Evolutionary conservation across 805 yeast species (phyloP).

Genomic region (Kodamaea kakaduensis): DNA sequence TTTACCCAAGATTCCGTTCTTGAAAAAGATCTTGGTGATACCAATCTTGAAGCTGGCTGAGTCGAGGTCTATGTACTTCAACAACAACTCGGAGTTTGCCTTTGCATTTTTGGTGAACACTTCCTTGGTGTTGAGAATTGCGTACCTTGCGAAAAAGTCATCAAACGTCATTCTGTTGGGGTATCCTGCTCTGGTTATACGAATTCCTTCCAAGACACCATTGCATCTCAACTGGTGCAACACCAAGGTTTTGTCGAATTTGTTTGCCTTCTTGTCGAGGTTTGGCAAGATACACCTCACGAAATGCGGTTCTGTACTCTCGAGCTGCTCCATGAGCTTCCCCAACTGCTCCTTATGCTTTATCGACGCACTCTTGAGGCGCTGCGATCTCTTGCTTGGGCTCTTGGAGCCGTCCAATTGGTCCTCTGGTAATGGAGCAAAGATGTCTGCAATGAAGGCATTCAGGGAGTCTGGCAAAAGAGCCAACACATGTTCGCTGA

Average conservation of each 20-base stretch:
- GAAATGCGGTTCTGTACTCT: conserved; percentile 88
- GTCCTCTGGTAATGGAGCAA: conserved; percentile 34
- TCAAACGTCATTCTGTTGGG: conserved; percentile 87
- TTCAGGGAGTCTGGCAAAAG: conserved; percentile 58
- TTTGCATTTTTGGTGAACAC: conserved; percentile 48
- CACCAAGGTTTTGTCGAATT: conserved; percentile 71
- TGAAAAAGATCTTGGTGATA: conserved; percentile 67
- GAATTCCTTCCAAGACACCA: conserved; percentile 96
- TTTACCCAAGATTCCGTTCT: conserved; percentile 72
- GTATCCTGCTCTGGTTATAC: conserved; percentile 95
- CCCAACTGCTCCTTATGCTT: conserved; percentile 83
- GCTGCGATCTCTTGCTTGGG: conserved; percentile 24
- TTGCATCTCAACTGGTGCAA: conserved; percentile 90
- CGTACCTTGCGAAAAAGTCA: conserved; percentile 74
- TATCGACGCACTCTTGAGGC: conserved; percentile 67
- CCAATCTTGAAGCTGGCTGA: conserved; percentile 61
- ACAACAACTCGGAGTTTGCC: conserved; percentile 63
- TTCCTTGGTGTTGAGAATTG: conserved; percentile 54
- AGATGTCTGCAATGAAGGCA: conserved; percentile 52
- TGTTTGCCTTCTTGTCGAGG: conserved; percentile 61
- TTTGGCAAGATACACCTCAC: conserved; percentile 96
- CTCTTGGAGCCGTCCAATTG: not conserved
- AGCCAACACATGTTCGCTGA: conserved; percentile 67
- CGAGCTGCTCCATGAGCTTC: conserved; percentile 66
- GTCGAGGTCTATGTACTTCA: conserved; percentile 61